Conservation (phyloP, 352 stramenopile species). For the Globisporangium sylvaticum region DNA sequence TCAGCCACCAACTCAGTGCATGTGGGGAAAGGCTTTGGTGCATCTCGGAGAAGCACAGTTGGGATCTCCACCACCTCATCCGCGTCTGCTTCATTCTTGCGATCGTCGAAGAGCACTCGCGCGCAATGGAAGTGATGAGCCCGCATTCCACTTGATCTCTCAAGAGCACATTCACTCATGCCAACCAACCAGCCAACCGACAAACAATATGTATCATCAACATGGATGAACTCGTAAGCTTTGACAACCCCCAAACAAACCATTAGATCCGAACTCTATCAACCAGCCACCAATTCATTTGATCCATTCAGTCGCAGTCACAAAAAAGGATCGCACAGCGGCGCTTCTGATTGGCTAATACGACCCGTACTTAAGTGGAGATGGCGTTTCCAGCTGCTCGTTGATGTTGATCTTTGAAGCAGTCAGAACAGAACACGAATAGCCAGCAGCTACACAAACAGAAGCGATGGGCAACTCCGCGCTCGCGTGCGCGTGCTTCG, state of each 20-base stretch:
- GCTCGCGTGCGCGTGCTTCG: slow-evolving; percentile 20
- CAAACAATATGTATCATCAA: not conserved
- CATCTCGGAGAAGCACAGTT: slow-evolving; percentile 9
- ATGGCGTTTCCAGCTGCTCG: not conserved
- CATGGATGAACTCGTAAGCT: not conserved
- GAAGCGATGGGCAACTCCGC: slow-evolving; percentile 21
- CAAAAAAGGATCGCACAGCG: slow-evolving; percentile 11
- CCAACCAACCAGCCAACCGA: not conserved
- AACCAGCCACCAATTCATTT: not conserved
- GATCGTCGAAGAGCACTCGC: slow-evolving; percentile 24
- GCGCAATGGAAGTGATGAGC: slow-evolving; percentile 45
- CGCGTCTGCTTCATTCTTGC: slow-evolving; percentile 15
- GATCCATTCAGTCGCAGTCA: slow-evolving; percentile 1
- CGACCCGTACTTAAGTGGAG: slow-evolving; percentile 2
- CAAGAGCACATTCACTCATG: not conserved
- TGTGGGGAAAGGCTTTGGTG: not conserved
- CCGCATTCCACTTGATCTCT: not conserved
- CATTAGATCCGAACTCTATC: not conserved
- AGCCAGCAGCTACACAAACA: not conserved
- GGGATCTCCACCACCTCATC: not conserved
- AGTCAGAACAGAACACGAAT: not conserved
- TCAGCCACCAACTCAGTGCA: not conserved
- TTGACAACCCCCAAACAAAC: not conserved
- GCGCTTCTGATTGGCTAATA: slow-evolving; percentile 2
- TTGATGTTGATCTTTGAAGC: slow-evolving; percentile 6